A percentile compares a stretch with the other conserved stretches of the same genome.
These are phyloP conservation scores for Calonectria pteridis DNA, from an alignment of 2,329 filamentous ascomycete species.

Conservation along the genomic window DNA sequence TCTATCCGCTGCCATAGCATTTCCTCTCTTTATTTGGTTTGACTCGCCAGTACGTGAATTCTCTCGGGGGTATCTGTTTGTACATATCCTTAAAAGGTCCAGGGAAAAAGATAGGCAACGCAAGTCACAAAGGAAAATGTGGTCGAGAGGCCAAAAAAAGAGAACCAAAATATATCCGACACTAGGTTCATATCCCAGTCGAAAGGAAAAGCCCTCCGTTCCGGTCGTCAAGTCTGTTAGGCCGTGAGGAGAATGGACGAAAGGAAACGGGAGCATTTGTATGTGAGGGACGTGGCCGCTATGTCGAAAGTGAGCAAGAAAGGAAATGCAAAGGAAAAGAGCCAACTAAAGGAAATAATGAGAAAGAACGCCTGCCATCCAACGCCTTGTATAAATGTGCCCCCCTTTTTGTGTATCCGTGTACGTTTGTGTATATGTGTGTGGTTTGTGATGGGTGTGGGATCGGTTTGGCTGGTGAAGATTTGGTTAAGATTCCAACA, in stretches of 20 bases:
- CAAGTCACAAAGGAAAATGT: slow-evolving; percentile 39
- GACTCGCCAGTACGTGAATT: slow-evolving; percentile 38
- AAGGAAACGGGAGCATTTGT: slow-evolving; percentile 11
- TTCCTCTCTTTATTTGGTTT: slow-evolving; percentile 12
- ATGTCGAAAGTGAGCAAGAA: slow-evolving; percentile 21
- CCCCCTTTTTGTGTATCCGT: slow-evolving; percentile 37
- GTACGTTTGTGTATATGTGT: slow-evolving; percentile 27
- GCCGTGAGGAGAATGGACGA: not conserved
- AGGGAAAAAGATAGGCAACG: slow-evolving; percentile 27
- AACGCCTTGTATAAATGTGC: slow-evolving; percentile 41
- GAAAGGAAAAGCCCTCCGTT: not conserved
- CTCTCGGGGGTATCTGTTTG: slow-evolving; percentile 45
- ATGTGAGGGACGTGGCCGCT: slow-evolving; percentile 29
- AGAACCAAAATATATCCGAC: not conserved
- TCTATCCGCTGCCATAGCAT: not conserved
- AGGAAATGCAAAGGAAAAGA: slow-evolving; percentile 20
- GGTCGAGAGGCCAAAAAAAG: slow-evolving; percentile 20
- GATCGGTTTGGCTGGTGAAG: slow-evolving; percentile 25
- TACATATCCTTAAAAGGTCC: slow-evolving; percentile 42
- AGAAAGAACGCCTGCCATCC: slow-evolving; percentile 41
- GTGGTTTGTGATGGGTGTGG: slow-evolving; percentile 24
- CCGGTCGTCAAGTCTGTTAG: slow-evolving; percentile 1
- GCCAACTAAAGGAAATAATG: slow-evolving; percentile 17
- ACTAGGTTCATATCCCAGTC: slow-evolving; percentile 8
- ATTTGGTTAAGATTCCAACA: slow-evolving; percentile 23